Evolutionary conservation across 495 filamentous ascomycete genomes (phyloP), one percentile per base, ranked within the genome.

Genomic region (Penicillium canescens): DNA sequence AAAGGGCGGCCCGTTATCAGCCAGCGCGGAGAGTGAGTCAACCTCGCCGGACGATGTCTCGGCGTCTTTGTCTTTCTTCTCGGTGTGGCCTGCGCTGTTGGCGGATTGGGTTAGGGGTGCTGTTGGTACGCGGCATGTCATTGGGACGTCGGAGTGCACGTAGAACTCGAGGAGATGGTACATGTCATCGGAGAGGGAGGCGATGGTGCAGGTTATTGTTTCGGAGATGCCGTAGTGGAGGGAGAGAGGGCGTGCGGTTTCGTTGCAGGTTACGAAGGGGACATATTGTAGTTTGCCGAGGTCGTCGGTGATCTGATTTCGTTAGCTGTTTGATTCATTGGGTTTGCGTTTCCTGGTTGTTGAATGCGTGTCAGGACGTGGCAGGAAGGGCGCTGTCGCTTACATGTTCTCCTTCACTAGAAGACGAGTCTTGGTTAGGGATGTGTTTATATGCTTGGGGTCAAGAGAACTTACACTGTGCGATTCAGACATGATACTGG

Each of bases 121-220:
- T 9, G 90, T 85, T 37, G 93, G 92, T 2, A 98, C 82, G 53
- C 94, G 92, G 73, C 94, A 98, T 42, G 91, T 86, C 41, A 98
- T 81, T 26, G 94, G 94, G 10, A 89, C 91, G 69, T 98, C 94
- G 75, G 87, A 91, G 78, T 98, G 94, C 62, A 98, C 86, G 82
- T 97, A 98, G 82, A 96, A 97, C 74, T 98, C 94, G 69, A 97
- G 84, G 39, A 98, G 86, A 74, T 98, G 94, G 82, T 94, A 98
- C 78, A 96, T 86, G 16, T 86, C 82, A 72, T 98, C 94, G 63
- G 84, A 76, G 63, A 97, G 82, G 63, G 88, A 80, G 63, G 85
- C 74, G 69, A 98, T 88, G 43, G 94, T 98, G 78, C 94, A 98
- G 74, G 91, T 96, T 59, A 96, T 76, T 58, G 92, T 89, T 76